phyloP scores from a whole-genome alignment of 228 moss, liverwort and hornwort species.

The Sphagnum fallax region DNA sequence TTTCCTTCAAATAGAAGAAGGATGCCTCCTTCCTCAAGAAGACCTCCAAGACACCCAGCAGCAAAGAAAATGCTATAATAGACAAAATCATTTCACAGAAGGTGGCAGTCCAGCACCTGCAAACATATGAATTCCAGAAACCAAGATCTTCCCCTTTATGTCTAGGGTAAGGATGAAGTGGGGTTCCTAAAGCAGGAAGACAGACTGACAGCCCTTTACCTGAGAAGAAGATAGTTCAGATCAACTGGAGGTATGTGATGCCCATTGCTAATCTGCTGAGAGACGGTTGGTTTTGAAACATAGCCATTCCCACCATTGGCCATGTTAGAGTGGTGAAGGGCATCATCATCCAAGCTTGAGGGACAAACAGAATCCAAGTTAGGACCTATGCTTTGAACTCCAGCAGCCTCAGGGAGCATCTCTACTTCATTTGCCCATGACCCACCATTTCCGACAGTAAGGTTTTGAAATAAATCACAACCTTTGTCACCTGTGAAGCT shows the following conservation, averaged over 20 bases:
- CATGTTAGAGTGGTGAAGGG: not conserved
- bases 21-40: no score
- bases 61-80: not conserved
- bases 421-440: not conserved
- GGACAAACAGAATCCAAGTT: no score
- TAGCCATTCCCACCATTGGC: not conserved
- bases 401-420: not conserved
- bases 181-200: not conserved
- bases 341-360: no score
- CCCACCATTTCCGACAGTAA: not conserved
- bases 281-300: slow-evolving; percentile 3
- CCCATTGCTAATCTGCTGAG: slow-evolving; percentile 15
- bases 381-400: not conserved
- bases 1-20: no score
- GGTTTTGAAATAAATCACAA: no score
- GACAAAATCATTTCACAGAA: not conserved
- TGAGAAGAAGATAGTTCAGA: slow-evolving; percentile 8
- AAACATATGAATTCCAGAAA: no score
- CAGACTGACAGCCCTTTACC: not conserved
- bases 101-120: not conserved
- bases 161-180: no score
- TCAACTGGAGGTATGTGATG: slow-evolving; percentile 26
- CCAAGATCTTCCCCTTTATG: no score
- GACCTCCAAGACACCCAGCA: no score
- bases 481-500: not conserved